Evolutionary conservation across 2,329 filamentous ascomycete genomes (phyloP), one percentile per base, ranked within the genome.

Genomic region (Aspergillus quadrilineatus): DNA sequence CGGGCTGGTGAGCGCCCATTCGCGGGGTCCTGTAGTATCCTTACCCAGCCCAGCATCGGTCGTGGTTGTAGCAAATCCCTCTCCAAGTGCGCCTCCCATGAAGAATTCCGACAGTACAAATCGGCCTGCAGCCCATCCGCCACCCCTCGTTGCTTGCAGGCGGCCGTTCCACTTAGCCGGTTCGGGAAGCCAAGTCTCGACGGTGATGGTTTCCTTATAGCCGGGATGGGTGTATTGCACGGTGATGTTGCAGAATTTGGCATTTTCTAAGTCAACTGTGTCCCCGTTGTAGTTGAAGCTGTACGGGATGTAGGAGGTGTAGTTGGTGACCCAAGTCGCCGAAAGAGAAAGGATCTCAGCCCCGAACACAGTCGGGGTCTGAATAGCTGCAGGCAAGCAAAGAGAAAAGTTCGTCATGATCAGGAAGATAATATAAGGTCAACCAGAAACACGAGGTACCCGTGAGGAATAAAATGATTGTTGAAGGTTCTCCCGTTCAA

Each of bases 131-230:
- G 63, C 53, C 50, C 63, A 69, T 28, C 74, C 71, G 12, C 73
- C 76, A 2, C 76, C 77, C 1, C 78, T 78, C 0, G 69, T 63
- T 12, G 66, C 73, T 41, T 69, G 64, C 30, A 79, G 69, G 0
- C 73, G 70, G 1, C 69, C 63, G 39, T 75, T 75, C 73, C 73
- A 77, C 2, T 64, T 50, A 4, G 34, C 34, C 10, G 34, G 34
- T 1, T 61, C 71, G 1, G 73, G 74, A 1, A 77, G 66, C 67
- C 70, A 73, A 3, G 69, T 50, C 41, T 72, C 63, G 5, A 71
- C 67, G 22, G 59, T 66, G 50, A 76, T 67, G 1, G 15, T 59
- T 57, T 77, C 74, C 17, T 71, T 56, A 42, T 68, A 62, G 3
- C 74, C 73, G 0, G 71, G 72, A 55, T 77, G 74, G 0, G 71